Conservation (phyloP, 2,329 filamentous ascomycete genomes). For the Colletotrichum viniferum region DNA sequence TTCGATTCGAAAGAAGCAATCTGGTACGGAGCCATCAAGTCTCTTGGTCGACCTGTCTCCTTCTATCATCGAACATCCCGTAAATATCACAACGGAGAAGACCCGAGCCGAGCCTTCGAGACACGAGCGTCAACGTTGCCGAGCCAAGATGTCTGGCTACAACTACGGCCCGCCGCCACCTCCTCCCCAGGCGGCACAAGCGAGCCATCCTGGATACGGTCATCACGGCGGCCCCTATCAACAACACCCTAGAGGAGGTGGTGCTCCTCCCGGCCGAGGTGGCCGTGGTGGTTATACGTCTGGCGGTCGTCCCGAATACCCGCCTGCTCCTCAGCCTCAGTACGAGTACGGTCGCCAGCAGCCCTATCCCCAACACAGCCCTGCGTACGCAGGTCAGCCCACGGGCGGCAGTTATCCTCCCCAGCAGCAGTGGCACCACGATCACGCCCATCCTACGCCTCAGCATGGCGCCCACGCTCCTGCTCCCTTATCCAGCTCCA, state of each 20-base stretch:
- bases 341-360: slow-evolving; percentile 49
- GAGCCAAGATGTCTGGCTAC: slow-evolving; percentile 49
- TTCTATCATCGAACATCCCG: not conserved
- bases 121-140: not conserved
- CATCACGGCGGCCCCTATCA: slow-evolving; percentile 42
- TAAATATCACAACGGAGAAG: not conserved
- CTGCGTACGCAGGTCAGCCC: slow-evolving; percentile 32
- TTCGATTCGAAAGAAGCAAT: not conserved
- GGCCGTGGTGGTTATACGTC: slow-evolving; percentile 45
- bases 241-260: slow-evolving; percentile 37
- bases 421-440: slow-evolving; percentile 45
- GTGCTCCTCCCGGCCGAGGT: slow-evolving; percentile 36
- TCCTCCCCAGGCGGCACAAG: slow-evolving; percentile 39
- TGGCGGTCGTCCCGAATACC: slow-evolving; percentile 45
- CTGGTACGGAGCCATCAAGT: not conserved
- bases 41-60: not conserved
- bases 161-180: slow-evolving; percentile 60
- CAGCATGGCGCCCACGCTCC: slow-evolving; percentile 47
- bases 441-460: slow-evolving; percentile 37
- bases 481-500: slow-evolving; percentile 53
- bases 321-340: slow-evolving; percentile 37
- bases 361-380: slow-evolving; percentile 27
- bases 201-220: slow-evolving; percentile 40
- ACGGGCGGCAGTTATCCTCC: slow-evolving; percentile 41
- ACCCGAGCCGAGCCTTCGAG: not conserved